Evolutionary conservation across 305 asterid genomes (phyloP), one percentile per base, ranked within the genome.

Genomic region (Fraxinus xanthoxyloides): DNA sequence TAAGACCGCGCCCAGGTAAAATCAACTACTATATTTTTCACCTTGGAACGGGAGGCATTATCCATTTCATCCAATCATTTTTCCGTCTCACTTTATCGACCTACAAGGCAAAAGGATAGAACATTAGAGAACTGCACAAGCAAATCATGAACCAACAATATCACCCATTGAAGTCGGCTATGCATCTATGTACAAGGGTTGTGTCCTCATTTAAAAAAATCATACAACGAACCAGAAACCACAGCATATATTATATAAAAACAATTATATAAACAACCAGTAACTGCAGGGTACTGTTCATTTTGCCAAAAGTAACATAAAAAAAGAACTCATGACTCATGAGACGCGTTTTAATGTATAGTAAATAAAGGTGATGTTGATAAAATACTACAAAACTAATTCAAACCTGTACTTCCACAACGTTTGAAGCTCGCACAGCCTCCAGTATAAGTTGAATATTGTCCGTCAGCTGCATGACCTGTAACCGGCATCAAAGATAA

Each of bases 331-430:
- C 32, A 7, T 43, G 77, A 63, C 78, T 67, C 35, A 2, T 24
- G 75, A 12, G 38, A 28, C 31, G 51, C 6, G 12, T 32, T n/a
- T 26, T 35, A 78, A 8, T 17, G 26, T 34, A 19, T 61, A 8
- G 38, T 9, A 75, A 15, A 32, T 40, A 70, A n/a, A 63, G 73
- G 15, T 35, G n/a, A 1, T 56, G 36, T 3, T 15, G 7, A 72
- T 35, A 76, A 8, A 69, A 74, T 19, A 67, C 5, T 5, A 15
- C 5, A 72, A 72, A 48, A 10, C 32, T 30, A 74, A 5, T 76
- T 84, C 81, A 91, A 23, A 63, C 97, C 95, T 93, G 89, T 23
- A 91, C 91, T 90, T 93, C 93, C 83, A 90, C 92, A 48, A 83
- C 79, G 77, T 86, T 86, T 79, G 97, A 93, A 75, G 85, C 81